Evolutionary conservation across 352 stramenopile species (phyloP).

Genomic region (Phytopythium helicoides): DNA sequence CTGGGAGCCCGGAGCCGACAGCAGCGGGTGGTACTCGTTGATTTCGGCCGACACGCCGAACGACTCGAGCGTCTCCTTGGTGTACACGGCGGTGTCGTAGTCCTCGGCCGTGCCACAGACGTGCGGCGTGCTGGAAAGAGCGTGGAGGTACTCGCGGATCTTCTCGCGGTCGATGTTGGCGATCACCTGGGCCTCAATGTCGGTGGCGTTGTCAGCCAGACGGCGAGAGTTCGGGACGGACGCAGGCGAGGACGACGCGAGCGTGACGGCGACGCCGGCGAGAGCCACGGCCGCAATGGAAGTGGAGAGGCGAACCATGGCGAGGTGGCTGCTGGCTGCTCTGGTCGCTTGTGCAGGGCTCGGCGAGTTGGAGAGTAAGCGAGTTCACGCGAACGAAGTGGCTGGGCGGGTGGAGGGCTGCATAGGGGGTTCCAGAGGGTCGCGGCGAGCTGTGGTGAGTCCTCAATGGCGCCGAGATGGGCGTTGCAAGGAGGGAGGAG

Average conservation of each 20-base stretch:
- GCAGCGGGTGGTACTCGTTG: constrained; percentile 57
- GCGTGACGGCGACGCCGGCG: neutral
- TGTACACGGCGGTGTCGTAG: constrained; percentile 26
- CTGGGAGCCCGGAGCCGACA: constrained; percentile 52
- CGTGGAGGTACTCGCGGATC: constrained; percentile 7
- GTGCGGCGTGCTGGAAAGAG: constrained; percentile 19
- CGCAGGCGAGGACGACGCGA: neutral
- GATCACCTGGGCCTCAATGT: constrained; percentile 1
- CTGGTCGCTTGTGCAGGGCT: no score
- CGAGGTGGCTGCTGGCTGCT: neutral
- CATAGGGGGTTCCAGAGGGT: neutral
- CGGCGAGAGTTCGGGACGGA: no score
- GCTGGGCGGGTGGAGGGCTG: no score
- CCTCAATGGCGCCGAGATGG: neutral
- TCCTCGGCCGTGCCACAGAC: constrained; percentile 16
- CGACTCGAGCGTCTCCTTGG: constrained; percentile 12
- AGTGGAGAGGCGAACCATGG: neutral
- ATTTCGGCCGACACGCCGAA: constrained; percentile 56
- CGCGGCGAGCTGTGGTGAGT: neutral
- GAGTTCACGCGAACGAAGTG: no score
- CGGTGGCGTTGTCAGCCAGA: neutral
- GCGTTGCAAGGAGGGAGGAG: neutral
- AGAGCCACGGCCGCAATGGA: neutral
- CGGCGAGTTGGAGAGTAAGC: no score
- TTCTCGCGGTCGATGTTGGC: constrained; percentile 1